Conservation (phyloP, 495 filamentous ascomycete genomes). For the Penicillium cinerascens region DNA sequence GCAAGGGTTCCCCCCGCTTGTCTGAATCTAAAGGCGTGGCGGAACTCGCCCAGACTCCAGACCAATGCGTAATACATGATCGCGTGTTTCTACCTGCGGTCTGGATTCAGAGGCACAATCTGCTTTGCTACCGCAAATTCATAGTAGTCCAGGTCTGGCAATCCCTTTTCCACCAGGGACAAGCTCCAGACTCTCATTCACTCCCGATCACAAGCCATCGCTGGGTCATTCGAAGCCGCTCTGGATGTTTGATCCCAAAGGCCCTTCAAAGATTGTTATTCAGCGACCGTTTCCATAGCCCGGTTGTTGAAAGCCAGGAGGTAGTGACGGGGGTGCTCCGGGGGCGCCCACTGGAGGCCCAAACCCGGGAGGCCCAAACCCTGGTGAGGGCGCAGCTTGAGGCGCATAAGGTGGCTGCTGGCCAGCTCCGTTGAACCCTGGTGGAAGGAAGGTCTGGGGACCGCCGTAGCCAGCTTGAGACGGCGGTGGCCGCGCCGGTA, state of each 20-base stretch:
- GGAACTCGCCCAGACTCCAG: not conserved
- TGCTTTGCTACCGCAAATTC: not conserved
- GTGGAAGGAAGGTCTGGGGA: slow-evolving; percentile 63
- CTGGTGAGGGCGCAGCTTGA: slow-evolving; percentile 50
- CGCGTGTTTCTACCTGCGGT: not conserved
- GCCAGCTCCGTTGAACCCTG: slow-evolving; percentile 48
- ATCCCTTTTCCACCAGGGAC: not conserved
- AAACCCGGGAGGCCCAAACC: slow-evolving; percentile 55
- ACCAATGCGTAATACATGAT: not conserved
- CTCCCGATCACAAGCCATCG: not conserved
- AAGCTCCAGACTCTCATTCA: not conserved
- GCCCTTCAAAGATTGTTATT: slow-evolving; percentile 5
- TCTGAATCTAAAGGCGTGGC: not conserved
- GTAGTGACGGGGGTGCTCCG: slow-evolving; percentile 40
- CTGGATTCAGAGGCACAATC: not conserved
- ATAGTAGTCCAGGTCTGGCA: not conserved
- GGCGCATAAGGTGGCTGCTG: slow-evolving; percentile 38
- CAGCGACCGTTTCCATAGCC: slow-evolving; percentile 45
- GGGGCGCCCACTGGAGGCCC: slow-evolving; percentile 32
- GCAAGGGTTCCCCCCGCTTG: not conserved
- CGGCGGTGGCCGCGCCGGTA: slow-evolving; percentile 76
- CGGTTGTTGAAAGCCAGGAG: slow-evolving; percentile 50
- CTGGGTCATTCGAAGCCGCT: not conserved
- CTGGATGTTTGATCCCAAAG: not conserved
- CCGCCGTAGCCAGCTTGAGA: slow-evolving; percentile 75